These are phyloP conservation scores for Tuber melanosporum DNA, from an alignment of 495 filamentous ascomycete species.

Conservation along the genomic window DNA sequence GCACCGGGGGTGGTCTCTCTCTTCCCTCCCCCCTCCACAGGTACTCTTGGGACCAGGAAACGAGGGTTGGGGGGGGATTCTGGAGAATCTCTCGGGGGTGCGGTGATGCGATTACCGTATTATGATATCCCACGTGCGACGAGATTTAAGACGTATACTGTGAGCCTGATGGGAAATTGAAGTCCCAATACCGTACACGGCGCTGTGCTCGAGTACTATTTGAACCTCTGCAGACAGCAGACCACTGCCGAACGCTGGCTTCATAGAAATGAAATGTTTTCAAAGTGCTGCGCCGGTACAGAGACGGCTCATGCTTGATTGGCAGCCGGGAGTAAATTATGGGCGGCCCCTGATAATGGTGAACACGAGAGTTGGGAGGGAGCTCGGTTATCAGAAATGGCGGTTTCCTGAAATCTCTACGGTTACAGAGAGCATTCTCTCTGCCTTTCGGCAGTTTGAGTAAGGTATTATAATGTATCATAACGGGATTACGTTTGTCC, in stretches of 20 bases:
- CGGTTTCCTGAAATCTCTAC: neutral
- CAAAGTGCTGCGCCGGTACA: neutral
- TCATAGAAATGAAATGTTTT: neutral
- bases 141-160: neutral
- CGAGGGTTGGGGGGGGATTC: neutral
- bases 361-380: neutral
- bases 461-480: neutral
- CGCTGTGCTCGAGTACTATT: neutral
- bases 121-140: neutral
- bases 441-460: neutral
- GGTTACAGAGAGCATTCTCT: neutral
- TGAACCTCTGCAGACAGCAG: neutral
- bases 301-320: neutral
- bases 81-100: neutral
- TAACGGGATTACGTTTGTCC: conserved; percentile 1
- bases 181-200: neutral
- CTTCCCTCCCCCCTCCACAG: neutral
- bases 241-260: neutral
- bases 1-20: neutral
- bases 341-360: neutral
- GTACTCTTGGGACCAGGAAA: neutral
- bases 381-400: neutral
- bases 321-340: no score
- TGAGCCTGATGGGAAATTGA: neutral
- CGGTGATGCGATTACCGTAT: neutral